Conservation (phyloP, 179 eudicot species). For the Patellifolia procumbens region DNA sequence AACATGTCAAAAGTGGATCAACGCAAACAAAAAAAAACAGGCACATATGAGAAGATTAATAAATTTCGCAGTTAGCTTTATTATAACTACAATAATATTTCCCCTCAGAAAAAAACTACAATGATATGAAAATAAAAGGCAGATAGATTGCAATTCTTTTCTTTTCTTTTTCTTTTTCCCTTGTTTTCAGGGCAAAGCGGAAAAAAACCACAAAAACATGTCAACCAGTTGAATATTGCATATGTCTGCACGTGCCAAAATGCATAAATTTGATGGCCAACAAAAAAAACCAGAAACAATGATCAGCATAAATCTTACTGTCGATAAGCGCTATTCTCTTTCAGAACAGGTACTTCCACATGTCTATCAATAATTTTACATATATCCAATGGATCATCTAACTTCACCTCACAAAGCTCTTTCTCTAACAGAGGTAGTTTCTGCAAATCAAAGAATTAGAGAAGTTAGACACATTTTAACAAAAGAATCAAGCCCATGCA, state of each 20-base stretch:
- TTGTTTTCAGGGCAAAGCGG: neutral
- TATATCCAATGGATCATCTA: conserved; percentile 41
- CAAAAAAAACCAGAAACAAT: neutral
- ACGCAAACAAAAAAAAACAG: neutral
- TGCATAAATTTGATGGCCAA: neutral
- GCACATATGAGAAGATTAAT: too few species aligned
- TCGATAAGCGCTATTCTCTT: conserved; percentile 60
- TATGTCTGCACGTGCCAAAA: neutral
- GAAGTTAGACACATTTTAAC: neutral
- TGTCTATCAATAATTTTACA: conserved; percentile 45
- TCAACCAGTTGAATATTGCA: neutral
- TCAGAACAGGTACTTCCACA: conserved; percentile 54
- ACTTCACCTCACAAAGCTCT: conserved; percentile 45
- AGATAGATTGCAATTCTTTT: neutral
- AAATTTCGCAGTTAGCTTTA: neutral
- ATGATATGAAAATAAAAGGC: neutral
- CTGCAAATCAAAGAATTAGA: conserved; percentile 38
- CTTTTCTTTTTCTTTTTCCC: too few species aligned
- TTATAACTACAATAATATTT: too few species aligned
- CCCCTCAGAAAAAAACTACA: too few species aligned
- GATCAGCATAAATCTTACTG: conserved; percentile 38
- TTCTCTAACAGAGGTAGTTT: conserved; percentile 53
- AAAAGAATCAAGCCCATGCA: neutral
- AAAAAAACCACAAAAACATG: neutral
- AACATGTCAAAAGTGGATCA: neutral